A percentile compares a stretch with the other conserved stretches of the same genome.
Conservation (phyloP, 1,284 basidiomycete genomes). For the Ceraceosorus guamensis region DNA sequence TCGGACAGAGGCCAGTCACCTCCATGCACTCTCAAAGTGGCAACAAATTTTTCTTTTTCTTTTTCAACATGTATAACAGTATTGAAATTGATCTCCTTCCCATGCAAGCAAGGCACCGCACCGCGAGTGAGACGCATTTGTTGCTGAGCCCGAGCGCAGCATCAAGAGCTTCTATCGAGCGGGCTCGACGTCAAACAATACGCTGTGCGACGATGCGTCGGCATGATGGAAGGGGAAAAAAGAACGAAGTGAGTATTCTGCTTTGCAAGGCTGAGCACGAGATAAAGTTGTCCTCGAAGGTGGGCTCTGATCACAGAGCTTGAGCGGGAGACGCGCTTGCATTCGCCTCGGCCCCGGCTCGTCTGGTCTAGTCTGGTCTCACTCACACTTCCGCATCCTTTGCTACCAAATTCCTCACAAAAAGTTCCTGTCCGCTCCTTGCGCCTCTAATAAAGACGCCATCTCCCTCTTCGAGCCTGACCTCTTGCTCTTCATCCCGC, state of each 20-base stretch:
- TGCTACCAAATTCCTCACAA: not conserved
- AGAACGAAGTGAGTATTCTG: not conserved
- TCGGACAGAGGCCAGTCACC: too few species aligned
- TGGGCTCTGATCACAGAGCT: too few species aligned
- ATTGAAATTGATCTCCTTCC: too few species aligned
- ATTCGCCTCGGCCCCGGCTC: not conserved
- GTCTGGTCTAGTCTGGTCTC: not conserved
- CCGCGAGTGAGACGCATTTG: too few species aligned
- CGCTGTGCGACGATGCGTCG: not conserved
- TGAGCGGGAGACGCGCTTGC: not conserved
- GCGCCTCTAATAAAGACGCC: conserved; percentile 9
- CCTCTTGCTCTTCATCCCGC: not conserved
- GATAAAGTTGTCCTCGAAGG: too few species aligned
- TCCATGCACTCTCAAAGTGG: too few species aligned
- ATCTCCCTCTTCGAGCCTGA: conserved; percentile 9
- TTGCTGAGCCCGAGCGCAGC: too few species aligned
- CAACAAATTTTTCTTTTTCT: too few species aligned
- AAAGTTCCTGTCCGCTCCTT: conserved; percentile 4
- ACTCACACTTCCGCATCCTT: conserved; percentile 7
- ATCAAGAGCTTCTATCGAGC: too few species aligned
- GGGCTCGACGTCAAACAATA: conserved; percentile 6
- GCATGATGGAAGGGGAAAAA: not conserved
- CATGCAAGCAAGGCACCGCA: too few species aligned
- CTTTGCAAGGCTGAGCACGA: too few species aligned
- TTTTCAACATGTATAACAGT: too few species aligned